Evolutionary conservation across 306 rosid species (phyloP).

Genomic region (Senna tora): DNA sequence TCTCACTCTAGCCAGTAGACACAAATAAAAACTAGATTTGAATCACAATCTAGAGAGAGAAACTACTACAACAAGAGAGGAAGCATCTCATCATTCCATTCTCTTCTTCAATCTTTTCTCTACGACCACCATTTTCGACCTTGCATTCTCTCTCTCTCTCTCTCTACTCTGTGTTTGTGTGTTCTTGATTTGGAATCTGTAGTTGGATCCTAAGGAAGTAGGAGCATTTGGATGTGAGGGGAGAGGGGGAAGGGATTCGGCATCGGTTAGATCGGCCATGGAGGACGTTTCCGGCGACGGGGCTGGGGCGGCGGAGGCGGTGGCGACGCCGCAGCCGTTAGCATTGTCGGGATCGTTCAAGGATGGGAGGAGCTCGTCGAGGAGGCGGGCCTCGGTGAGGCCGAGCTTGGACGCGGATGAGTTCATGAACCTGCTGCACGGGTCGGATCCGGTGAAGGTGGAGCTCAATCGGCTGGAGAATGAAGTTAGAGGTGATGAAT

Average conservation of each 20-base stretch:
- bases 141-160: conserved; percentile 31
- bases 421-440: conserved; percentile 81
- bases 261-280: conserved; percentile 70
- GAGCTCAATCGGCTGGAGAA: conserved; percentile 98
- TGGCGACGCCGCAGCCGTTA: conserved; percentile 55
- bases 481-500: conserved; percentile 90
- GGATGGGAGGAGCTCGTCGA: conserved; percentile 75
- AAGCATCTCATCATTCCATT: neutral
- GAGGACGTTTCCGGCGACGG: conserved; percentile 59
- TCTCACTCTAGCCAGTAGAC: conserved; percentile 7
- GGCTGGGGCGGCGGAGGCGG: neutral
- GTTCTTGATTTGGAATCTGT: conserved; percentile 55
- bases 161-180: too few relatives aligned
- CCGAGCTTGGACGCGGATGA: conserved; percentile 91
- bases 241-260: neutral
- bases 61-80: conserved; percentile 28
- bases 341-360: conserved; percentile 79
- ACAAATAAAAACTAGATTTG: conserved; percentile 44
- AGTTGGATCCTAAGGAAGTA: conserved; percentile 45
- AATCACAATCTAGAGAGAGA: conserved; percentile 59
- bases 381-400: conserved; percentile 68
- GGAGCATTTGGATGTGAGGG: conserved; percentile 65
- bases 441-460: conserved; percentile 97
- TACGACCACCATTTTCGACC: conserved; percentile 35
- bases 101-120: conserved; percentile 36